Evolutionary conservation across 2,329 filamentous ascomycete genomes (phyloP).

Genomic region (Fusarium circinatum): DNA sequence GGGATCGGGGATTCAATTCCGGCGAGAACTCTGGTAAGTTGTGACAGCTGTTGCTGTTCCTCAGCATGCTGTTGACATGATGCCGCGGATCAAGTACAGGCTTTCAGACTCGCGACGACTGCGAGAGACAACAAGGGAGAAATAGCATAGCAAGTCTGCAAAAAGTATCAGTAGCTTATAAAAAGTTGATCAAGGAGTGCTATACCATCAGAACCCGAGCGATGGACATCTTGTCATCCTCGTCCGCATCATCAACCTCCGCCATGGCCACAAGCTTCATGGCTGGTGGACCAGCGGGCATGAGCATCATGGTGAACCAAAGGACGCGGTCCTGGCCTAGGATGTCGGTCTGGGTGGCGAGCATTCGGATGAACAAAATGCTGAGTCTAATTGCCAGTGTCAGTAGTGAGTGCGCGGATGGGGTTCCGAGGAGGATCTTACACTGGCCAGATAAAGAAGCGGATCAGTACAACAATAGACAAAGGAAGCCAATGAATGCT

Average conservation of each 20-base stretch:
- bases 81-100: not conserved
- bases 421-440: not conserved
- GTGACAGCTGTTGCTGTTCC: not conserved
- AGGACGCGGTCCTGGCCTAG: conserved; percentile 22
- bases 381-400: conserved; percentile 2
- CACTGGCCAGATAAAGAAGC: conserved; percentile 26
- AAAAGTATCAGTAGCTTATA: not conserved
- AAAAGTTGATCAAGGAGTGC: rapidly evolving
- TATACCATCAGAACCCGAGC: conserved; percentile 25
- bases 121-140: conserved; percentile 25
- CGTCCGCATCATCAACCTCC: conserved; percentile 25
- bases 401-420: not conserved
- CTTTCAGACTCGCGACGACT: conserved; percentile 28
- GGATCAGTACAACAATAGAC: conserved; percentile 7
- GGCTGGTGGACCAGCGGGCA: conserved; percentile 22
- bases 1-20: not conserved
- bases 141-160: conserved; percentile 20
- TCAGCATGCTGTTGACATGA: not conserved
- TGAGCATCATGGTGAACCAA: conserved; percentile 31
- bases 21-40: too few relatives aligned
- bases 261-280: conserved; percentile 33
- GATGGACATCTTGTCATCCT: conserved; percentile 32
- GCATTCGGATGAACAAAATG: conserved; percentile 24
- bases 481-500: conserved; percentile 12
- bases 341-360: not conserved